Conservation (phyloP, 2,329 filamentous ascomycete genomes). For the Xylaria sp. region DNA sequence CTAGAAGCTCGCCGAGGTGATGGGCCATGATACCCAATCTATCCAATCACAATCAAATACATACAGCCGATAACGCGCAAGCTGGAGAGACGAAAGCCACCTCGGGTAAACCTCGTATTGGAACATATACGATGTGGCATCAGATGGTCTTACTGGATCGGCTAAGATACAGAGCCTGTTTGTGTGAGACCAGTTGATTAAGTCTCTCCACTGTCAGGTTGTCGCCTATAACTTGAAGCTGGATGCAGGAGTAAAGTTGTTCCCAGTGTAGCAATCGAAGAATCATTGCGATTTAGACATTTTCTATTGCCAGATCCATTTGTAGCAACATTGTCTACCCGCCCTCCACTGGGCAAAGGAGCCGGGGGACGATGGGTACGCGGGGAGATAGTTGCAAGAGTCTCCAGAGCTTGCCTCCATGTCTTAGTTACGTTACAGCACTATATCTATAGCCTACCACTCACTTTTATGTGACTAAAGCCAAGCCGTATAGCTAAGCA, state of each 20-base stretch:
- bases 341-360: not conserved
- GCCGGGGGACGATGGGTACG: no score
- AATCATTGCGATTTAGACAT: not conserved
- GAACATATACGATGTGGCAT: conserved; percentile 27
- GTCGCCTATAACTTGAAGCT: not conserved
- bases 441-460: not conserved
- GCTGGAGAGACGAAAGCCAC: conserved; percentile 1
- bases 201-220: conserved; percentile 11
- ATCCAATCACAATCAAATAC: conserved; percentile 2
- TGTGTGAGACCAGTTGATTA: conserved; percentile 9
- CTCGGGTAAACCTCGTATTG: conserved; percentile 25
- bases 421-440: not conserved
- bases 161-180: conserved; percentile 13
- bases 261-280: not conserved
- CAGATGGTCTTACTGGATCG: conserved; percentile 14
- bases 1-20: not conserved
- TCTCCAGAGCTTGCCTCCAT: not conserved
- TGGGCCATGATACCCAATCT: conserved; percentile 6
- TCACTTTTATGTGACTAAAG: not conserved
- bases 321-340: not conserved
- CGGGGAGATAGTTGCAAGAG: not conserved
- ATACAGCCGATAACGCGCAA: not conserved
- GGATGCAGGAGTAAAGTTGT: not conserved
- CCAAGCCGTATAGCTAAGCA: not conserved
- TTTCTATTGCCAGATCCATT: not conserved